A percentile compares a stretch with the other conserved stretches of the same genome.
Conservation (phyloP, 495 filamentous ascomycete genomes). For the Aspergillus homomorphus region DNA sequence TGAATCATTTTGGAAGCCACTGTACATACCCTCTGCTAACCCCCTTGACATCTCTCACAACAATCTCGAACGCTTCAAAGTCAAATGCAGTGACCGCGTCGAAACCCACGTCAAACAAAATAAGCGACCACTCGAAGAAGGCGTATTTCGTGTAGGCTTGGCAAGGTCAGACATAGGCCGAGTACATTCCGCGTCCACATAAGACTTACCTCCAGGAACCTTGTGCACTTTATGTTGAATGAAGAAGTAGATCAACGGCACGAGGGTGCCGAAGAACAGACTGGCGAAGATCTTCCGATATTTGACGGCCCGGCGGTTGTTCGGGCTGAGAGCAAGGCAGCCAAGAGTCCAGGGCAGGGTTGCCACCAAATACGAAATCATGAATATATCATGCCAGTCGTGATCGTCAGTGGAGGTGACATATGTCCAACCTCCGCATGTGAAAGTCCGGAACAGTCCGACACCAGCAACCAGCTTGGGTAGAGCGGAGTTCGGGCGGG, state of each 20-base stretch:
- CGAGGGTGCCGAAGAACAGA: conserved; percentile 85
- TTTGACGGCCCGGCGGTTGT: conserved; percentile 78
- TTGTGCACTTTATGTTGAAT: conserved; percentile 98
- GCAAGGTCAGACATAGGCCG: conserved; percentile 14
- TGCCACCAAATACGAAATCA: conserved; percentile 95
- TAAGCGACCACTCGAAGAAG: conserved; percentile 96
- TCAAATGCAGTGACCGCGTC: conserved; percentile 96
- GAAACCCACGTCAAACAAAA: conserved; percentile 93
- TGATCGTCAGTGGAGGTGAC: conserved; percentile 98
- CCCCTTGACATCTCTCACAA: conserved; percentile 85
- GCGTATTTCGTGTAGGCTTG: conserved; percentile 96
- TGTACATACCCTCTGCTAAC: conserved; percentile 98
- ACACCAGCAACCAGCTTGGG: conserved; percentile 79
- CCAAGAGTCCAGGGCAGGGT: conserved; percentile 95
- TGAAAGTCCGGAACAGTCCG: conserved; percentile 84
- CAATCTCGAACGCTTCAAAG: conserved; percentile 85
- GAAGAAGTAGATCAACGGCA: conserved; percentile 93
- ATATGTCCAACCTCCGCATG: conserved; percentile 98
- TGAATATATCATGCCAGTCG: conserved; percentile 98
- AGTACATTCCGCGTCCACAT: not conserved
- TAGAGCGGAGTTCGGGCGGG: conserved; percentile 65
- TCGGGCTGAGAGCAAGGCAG: conserved; percentile 83
- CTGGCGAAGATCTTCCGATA: conserved; percentile 83
- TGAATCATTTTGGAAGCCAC: conserved; percentile 84
- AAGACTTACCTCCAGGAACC: conserved; percentile 81